These are phyloP conservation scores for Exophiala spinifera DNA, from an alignment of 2,329 filamentous ascomycete species.

Conservation along the genomic window DNA sequence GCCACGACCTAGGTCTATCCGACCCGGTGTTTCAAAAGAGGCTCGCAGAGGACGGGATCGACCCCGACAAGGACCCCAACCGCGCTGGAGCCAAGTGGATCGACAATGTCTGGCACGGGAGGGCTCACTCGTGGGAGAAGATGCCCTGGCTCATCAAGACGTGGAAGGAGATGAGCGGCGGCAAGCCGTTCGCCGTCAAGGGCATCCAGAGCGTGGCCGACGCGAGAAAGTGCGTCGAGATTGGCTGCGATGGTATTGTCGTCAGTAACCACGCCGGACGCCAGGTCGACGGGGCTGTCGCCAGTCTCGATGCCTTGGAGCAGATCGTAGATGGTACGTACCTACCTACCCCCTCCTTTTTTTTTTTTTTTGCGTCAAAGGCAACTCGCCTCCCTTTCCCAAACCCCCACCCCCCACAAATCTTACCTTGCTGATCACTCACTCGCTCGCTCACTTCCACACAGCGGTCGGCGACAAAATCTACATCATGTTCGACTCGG, in stretches of 20 bases:
- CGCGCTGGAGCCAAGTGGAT: conserved; percentile 61
- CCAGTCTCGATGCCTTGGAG: conserved; percentile 59
- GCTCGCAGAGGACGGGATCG: conserved; percentile 52
- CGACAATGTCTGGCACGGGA: conserved; percentile 63
- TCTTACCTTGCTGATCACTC: no score
- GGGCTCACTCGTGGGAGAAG: conserved; percentile 64
- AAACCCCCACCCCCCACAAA: no score
- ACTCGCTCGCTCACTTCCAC: no score
- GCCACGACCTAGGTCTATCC: conserved; percentile 57
- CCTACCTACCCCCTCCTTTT: no score
- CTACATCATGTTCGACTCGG: conserved; percentile 60
- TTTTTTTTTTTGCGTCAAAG: no score
- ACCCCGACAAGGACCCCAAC: conserved; percentile 51
- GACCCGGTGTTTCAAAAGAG: conserved; percentile 58
- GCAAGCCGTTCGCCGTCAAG: conserved; percentile 62
- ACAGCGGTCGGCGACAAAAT: conserved; percentile 50
- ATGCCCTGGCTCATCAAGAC: conserved; percentile 61
- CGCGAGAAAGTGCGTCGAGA: conserved; percentile 57
- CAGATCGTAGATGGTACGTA: conserved; percentile 51
- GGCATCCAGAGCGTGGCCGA: conserved; percentile 67
- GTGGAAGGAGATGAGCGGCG: conserved; percentile 53
- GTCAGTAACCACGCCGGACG: conserved; percentile 69
- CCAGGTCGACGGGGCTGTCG: conserved; percentile 60
- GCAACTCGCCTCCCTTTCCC: no score
- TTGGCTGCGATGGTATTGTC: conserved; percentile 65